Evolutionary conservation across 2,329 filamentous ascomycete genomes (phyloP).

Genomic region (Camillea tinctor): DNA sequence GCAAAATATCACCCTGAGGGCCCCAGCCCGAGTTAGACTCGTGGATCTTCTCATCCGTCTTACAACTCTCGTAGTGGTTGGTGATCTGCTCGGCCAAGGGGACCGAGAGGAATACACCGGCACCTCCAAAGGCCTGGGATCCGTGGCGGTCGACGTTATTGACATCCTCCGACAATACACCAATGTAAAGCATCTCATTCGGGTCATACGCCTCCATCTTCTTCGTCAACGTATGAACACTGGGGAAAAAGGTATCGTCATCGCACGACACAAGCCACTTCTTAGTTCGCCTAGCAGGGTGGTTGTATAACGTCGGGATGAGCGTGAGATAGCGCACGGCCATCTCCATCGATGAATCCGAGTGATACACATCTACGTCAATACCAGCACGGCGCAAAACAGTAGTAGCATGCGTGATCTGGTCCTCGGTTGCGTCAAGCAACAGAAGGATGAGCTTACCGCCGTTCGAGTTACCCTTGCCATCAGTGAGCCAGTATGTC

Average conservation of each 20-base stretch:
- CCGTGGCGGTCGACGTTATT: slow-evolving; percentile 60
- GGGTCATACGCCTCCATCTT: slow-evolving; percentile 53
- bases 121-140: slow-evolving; percentile 63
- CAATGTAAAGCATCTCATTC: slow-evolving; percentile 55
- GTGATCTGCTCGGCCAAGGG: slow-evolving; percentile 47
- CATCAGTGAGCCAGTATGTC: slow-evolving; percentile 60
- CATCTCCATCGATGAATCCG: slow-evolving; percentile 54
- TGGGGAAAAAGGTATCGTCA: slow-evolving; percentile 65
- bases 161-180: slow-evolving; percentile 61
- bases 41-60: slow-evolving; percentile 48
- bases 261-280: slow-evolving; percentile 64
- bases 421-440: slow-evolving; percentile 49
- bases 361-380: slow-evolving; percentile 56
- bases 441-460: slow-evolving; percentile 56
- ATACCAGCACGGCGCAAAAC: slow-evolving; percentile 49
- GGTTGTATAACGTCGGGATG: slow-evolving; percentile 53
- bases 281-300: slow-evolving; percentile 45
- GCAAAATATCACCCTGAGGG: slow-evolving; percentile 59
- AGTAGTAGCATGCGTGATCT: slow-evolving; percentile 49
- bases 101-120: slow-evolving; percentile 60
- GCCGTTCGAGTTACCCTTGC: slow-evolving; percentile 54
- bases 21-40: slow-evolving; percentile 59
- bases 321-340: slow-evolving; percentile 57
- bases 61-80: slow-evolving; percentile 45
- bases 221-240: slow-evolving; percentile 52